Evolutionary conservation across 129 eudicot genomes (phyloP).

Genomic region (Dittrichia graveolens): DNA sequence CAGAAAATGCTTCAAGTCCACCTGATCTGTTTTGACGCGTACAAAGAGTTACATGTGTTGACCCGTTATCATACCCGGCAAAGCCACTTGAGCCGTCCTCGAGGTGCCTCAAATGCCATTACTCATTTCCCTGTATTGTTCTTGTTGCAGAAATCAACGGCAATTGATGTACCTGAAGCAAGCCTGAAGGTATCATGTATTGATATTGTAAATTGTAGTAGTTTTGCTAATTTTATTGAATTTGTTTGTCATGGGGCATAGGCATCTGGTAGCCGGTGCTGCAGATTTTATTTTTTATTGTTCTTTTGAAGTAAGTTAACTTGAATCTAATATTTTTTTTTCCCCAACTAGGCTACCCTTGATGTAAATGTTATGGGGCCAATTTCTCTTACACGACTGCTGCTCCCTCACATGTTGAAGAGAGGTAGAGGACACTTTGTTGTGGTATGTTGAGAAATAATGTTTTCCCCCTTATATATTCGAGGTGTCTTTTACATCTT

Average conservation of each 20-base stretch:
- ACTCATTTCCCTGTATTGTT: conserved; percentile 22
- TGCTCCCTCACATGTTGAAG: conserved; percentile 84
- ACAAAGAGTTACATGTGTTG: not conserved
- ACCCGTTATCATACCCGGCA: not conserved
- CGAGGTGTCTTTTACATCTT: conserved; percentile 7
- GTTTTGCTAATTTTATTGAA: not conserved
- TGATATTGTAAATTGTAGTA: conserved; percentile 19
- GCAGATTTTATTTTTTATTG: not conserved
- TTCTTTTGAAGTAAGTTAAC: conserved; percentile 17
- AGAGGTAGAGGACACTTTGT: conserved; percentile 95
- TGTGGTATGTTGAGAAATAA: conserved; percentile 63
- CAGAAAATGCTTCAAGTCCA: not conserved
- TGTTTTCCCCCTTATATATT: not conserved
- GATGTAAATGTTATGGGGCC: conserved; percentile 91
- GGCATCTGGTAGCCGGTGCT: not conserved
- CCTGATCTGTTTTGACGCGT: not conserved
- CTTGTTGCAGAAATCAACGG: conserved; percentile 79
- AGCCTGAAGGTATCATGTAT: conserved; percentile 70
- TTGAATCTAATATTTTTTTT: conserved; percentile 4
- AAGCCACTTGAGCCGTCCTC: not conserved
- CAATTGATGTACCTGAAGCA: conserved; percentile 76
- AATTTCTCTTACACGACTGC: conserved; percentile 78
- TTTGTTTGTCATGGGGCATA: not conserved
- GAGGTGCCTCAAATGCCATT: conserved; percentile 15
- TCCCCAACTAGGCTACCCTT: conserved; percentile 63